Evolutionary conservation across 1,139 yeast species (phyloP).

Genomic region (Diutina sp.): DNA sequence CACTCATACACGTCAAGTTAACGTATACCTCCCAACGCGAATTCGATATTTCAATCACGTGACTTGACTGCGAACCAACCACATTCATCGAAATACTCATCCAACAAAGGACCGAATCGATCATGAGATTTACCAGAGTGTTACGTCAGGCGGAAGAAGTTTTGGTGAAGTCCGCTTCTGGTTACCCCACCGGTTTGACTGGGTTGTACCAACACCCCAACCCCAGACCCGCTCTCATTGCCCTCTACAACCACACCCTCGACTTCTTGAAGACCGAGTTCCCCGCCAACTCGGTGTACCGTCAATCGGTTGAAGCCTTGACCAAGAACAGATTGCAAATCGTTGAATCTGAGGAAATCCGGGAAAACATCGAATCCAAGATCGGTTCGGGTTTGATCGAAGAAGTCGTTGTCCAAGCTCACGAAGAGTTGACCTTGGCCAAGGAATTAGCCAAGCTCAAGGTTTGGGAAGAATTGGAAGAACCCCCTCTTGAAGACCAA

Average conservation of each 20-base stretch:
- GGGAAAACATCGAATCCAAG: constrained; percentile 56
- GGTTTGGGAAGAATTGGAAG: constrained; percentile 55
- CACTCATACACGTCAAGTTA: too few species aligned
- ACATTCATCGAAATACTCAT: background rate
- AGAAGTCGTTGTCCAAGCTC: constrained; percentile 73
- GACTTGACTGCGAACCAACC: constrained; percentile 2
- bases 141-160: constrained; percentile 45
- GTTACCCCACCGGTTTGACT: constrained; percentile 70
- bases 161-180: constrained; percentile 52
- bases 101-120: constrained; percentile 2
- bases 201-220: constrained; percentile 73
- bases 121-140: constrained; percentile 31
- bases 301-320: constrained; percentile 63
- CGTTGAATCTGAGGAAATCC: constrained; percentile 52
- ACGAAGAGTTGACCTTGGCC: constrained; percentile 65
- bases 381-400: constrained; percentile 81
- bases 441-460: constrained; percentile 57
- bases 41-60: background rate
- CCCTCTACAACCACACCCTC: constrained; percentile 62
- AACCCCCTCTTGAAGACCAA: constrained; percentile 59
- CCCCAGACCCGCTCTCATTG: constrained; percentile 69
- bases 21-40: too few species aligned
- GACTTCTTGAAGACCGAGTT: constrained; percentile 42
- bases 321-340: constrained; percentile 58
- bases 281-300: constrained; percentile 63